Base-by-base conservation (phyloP, 345 rosid genomes). In the Eucalyptus tenuipes region DNA sequence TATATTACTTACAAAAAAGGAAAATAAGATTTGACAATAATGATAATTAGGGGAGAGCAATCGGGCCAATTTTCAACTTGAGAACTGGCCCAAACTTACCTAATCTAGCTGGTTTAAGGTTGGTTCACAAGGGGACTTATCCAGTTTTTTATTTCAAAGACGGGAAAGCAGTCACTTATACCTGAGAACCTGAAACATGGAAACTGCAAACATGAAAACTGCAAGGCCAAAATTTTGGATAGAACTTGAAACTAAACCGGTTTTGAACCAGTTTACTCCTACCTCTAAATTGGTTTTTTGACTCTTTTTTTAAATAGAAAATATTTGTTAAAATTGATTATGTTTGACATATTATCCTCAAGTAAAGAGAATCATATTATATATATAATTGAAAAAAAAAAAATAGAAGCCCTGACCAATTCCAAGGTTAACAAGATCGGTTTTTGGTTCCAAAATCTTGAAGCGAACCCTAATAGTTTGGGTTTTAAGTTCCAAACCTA, bases 321-420 rank as follows among this genome's bases (percentile, higher is more conserved):
- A 8, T 68, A 31, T 29, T 61, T 61, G 33, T 61, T 61, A 31
- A 29, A 61, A 13, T 29, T 29, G 33, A 31, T n/a, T 31, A 66
- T 31, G 40, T 31, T 66, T 66, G 40, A 66, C 22, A 66, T 31
- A 31, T n/a, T 66, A 66, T 66, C 40, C 79, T 31, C 79, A 31
- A n/a, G 20, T 6, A 15, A 2, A 14, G 9, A 66, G 20, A 31
- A n/a, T 7, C 40, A 68, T 33, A 33, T 33, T 68, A 5, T 33
- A 16, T 17, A 31, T 68, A 68, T 68, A 31, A 66, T 14, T 66
- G 3, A 15, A 31, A 37, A 37, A 37, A n/a, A 14, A 37, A 16
- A 15, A 4, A 68, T 3, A 33, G 20, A 31, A 33, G 25, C 80
- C 24, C 2, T 6, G 0, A 33, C 80, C 4, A 1, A 0, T 68